These are phyloP conservation scores for Ulmus americana DNA, from an alignment of 331 rosid species.

Conservation along the genomic window DNA sequence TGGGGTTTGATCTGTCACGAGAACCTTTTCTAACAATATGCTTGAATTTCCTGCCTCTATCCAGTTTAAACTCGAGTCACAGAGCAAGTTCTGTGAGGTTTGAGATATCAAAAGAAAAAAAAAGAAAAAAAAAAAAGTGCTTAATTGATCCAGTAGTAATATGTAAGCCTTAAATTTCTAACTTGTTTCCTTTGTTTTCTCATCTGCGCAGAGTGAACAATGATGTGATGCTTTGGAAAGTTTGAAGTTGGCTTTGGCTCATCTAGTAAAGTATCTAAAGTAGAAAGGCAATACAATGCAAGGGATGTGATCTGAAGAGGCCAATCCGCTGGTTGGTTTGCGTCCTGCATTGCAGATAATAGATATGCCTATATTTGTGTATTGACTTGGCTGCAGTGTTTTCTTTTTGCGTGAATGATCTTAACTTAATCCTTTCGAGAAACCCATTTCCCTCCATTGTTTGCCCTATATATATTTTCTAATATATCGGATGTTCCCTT, in stretches of 20 bases:
- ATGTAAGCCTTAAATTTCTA: neutral
- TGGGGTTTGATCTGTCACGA: no score
- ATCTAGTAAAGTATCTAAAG: constrained; percentile 17
- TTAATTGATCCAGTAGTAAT: no score
- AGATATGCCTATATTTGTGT: constrained; percentile 8
- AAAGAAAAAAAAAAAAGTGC: no score
- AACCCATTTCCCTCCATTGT: constrained; percentile 1
- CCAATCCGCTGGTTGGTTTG: constrained; percentile 70
- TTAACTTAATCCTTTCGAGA: neutral
- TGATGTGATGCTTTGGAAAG: neutral
- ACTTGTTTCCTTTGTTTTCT: neutral
- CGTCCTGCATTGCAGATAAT: constrained; percentile 82
- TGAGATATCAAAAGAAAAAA: no score
- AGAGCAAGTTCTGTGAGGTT: no score
- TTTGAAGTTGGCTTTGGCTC: constrained; percentile 6
- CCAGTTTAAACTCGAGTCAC: no score
- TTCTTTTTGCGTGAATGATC: neutral
- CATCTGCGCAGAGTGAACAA: constrained; percentile 12
- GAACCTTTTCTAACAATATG: no score
- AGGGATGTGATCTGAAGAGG: constrained; percentile 49
- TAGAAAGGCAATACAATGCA: constrained; percentile 43
- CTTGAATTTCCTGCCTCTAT: no score
- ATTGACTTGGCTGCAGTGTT: neutral
- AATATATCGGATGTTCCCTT: neutral
- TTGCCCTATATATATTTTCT: neutral